These are phyloP conservation scores for Atkinsonella hypoxylon DNA, from an alignment of 2,329 filamentous ascomycete species.

Conservation along the genomic window DNA sequence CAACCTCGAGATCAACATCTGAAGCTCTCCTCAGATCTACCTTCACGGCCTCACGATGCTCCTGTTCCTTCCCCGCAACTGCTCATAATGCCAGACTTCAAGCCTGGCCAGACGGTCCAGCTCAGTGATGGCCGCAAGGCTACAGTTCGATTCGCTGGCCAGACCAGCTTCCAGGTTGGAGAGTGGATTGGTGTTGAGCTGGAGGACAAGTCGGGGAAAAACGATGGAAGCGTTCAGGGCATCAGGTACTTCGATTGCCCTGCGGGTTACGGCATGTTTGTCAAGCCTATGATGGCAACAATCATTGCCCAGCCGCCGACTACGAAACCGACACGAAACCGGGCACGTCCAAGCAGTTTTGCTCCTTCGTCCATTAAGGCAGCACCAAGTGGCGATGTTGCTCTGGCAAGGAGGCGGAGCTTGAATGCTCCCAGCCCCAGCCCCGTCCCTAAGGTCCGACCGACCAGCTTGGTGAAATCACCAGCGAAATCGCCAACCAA, in stretches of 20 bases:
- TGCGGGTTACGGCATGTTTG: slow-evolving; percentile 71
- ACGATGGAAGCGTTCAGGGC: slow-evolving; percentile 83
- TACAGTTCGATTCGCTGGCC: slow-evolving; percentile 69
- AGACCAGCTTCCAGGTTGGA: slow-evolving; percentile 67
- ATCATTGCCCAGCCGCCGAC: slow-evolving; percentile 39
- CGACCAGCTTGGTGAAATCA: slow-evolving; percentile 50
- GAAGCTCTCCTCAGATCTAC: not conserved
- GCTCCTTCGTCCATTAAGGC: slow-evolving; percentile 27
- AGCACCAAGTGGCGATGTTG: slow-evolving; percentile 35
- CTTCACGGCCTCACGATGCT: slow-evolving; percentile 19
- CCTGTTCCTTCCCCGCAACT: slow-evolving; percentile 11
- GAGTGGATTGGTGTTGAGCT: slow-evolving; percentile 88
- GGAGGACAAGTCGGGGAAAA: slow-evolving; percentile 73
- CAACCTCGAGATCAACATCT: not conserved
- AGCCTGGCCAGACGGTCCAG: slow-evolving; percentile 62
- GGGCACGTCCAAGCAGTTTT: slow-evolving; percentile 38
- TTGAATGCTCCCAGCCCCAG: slow-evolving; percentile 63
- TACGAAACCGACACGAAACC: slow-evolving; percentile 25
- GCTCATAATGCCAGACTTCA: slow-evolving; percentile 43
- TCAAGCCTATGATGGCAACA: slow-evolving; percentile 58
- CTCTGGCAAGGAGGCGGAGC: slow-evolving; percentile 51
- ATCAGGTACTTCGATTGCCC: slow-evolving; percentile 79
- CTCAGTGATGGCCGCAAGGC: slow-evolving; percentile 68
- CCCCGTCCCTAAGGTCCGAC: slow-evolving; percentile 48
- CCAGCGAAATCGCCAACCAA: slow-evolving; percentile 74